A percentile compares a stretch with the other conserved stretches of the same genome.
Evolutionary conservation across 2,329 filamentous ascomycete species (phyloP).

Genomic region (Botrytis medusae): DNA sequence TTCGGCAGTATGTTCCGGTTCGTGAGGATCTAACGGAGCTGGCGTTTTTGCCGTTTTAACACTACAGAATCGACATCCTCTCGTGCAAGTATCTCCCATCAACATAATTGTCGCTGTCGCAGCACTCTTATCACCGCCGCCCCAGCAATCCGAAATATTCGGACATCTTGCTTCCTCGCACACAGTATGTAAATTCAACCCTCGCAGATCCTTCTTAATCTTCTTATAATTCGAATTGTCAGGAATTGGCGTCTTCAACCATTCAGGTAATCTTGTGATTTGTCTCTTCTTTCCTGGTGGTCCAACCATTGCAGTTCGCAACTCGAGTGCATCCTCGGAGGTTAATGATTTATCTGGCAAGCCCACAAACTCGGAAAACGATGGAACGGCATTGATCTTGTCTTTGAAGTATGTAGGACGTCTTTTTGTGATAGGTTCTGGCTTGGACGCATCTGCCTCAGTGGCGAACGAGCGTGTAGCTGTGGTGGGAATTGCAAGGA

Average conservation of each 20-base stretch:
- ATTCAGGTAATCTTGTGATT: conserved; percentile 77
- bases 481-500: conserved; percentile 26
- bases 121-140: conserved; percentile 80
- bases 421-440: conserved; percentile 32
- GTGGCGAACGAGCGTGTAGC: conserved; percentile 36
- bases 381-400: conserved; percentile 46
- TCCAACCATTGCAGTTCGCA: conserved; percentile 63
- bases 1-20: conserved; percentile 95
- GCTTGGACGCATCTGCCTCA: conserved; percentile 34
- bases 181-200: conserved; percentile 88
- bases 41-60: conserved; percentile 84
- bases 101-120: conserved; percentile 99
- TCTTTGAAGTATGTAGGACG: conserved; percentile 42
- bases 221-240: conserved; percentile 83
- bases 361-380: conserved; percentile 59
- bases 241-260: conserved; percentile 96
- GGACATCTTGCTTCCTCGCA: conserved; percentile 97
- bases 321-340: conserved; percentile 56
- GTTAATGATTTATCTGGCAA: conserved; percentile 47
- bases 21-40: conserved; percentile 84
- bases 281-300: conserved; percentile 62
- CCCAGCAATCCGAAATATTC: conserved; percentile 98
- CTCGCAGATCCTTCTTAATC: conserved; percentile 90
- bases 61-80: conserved; percentile 94
- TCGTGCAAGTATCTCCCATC: conserved; percentile 97